Percentiles rank a stretch among this genome's conserved stretches.
Conservation (phyloP, 106 monocot genomes). For the Narthecium ossifragum region DNA sequence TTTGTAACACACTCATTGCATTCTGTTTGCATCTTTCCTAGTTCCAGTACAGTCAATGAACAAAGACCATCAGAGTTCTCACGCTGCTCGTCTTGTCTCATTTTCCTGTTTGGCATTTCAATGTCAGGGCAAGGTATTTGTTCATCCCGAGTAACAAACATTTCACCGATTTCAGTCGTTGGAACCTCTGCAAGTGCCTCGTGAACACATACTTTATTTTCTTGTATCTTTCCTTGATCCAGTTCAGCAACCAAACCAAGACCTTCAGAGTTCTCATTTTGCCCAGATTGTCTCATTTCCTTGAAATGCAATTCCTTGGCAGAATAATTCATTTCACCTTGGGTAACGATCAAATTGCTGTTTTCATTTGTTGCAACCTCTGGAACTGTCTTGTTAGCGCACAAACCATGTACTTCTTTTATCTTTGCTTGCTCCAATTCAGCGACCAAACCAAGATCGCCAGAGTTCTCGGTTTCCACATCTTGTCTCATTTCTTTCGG, state of each 20-base stretch:
- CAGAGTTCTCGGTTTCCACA: not conserved
- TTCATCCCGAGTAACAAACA: not conserved
- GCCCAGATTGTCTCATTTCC: not conserved
- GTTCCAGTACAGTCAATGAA: no score
- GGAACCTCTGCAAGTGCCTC: not conserved
- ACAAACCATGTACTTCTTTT: not conserved
- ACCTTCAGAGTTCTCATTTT: not conserved
- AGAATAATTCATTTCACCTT: not conserved
- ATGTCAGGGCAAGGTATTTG: not conserved
- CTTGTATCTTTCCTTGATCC: not conserved
- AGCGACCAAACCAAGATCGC: not conserved
- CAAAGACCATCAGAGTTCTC: no score
- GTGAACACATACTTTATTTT: not conserved
- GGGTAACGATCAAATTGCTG: not conserved
- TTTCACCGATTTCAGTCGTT: not conserved
- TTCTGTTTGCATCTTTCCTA: no score
- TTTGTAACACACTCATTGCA: no score
- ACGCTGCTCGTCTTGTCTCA: no score
- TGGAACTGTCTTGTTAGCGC: not conserved
- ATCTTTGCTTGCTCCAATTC: not conserved
- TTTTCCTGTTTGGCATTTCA: no score
- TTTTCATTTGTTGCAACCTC: not conserved
- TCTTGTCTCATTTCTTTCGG: not conserved
- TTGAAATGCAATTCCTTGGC: not conserved
- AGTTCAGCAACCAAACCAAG: constrained; percentile 5